Evolutionary conservation across 2,329 filamentous ascomycete genomes (phyloP).

Genomic region (Fonsecaea multimorphosa): DNA sequence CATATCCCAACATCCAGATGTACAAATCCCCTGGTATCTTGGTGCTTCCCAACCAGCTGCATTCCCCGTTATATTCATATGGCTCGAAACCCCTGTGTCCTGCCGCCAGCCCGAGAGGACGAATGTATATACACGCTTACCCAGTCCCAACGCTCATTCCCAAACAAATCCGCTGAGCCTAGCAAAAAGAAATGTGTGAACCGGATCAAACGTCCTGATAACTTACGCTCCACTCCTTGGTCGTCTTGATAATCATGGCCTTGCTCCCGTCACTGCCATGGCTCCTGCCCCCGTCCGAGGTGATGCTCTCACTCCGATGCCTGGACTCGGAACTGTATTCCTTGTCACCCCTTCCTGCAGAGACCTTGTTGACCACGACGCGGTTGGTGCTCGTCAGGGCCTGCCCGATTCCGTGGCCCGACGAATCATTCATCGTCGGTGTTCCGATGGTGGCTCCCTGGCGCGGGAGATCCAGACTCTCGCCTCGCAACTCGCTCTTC

Average conservation of each 20-base stretch:
- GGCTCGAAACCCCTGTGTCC: no score
- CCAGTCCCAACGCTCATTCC: not conserved
- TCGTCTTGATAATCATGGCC: conserved; percentile 32
- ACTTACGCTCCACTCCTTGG: conserved; percentile 28
- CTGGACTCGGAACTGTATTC: conserved; percentile 3
- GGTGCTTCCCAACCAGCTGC: no score
- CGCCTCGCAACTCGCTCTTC: conserved; percentile 18
- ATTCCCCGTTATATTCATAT: no score
- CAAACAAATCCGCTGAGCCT: not conserved
- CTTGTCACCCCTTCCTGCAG: conserved; percentile 11
- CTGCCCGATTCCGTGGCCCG: conserved; percentile 19
- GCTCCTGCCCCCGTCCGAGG: conserved; percentile 22
- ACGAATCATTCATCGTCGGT: not conserved
- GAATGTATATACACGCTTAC: not conserved
- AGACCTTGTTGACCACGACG: conserved; percentile 20
- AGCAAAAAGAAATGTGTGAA: not conserved
- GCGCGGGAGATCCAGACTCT: conserved; percentile 26
- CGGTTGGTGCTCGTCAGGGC: conserved; percentile 19
- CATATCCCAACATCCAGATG: not conserved
- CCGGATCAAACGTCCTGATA: conserved; percentile 24
- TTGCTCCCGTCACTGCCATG: conserved; percentile 30
- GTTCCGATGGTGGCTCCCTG: conserved; percentile 18
- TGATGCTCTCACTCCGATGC: conserved; percentile 25
- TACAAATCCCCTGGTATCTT: not conserved
- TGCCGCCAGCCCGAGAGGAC: not conserved